phyloP scores from a whole-genome alignment of 2,329 filamentous ascomycete genomes.

The Polychaeton citri region DNA sequence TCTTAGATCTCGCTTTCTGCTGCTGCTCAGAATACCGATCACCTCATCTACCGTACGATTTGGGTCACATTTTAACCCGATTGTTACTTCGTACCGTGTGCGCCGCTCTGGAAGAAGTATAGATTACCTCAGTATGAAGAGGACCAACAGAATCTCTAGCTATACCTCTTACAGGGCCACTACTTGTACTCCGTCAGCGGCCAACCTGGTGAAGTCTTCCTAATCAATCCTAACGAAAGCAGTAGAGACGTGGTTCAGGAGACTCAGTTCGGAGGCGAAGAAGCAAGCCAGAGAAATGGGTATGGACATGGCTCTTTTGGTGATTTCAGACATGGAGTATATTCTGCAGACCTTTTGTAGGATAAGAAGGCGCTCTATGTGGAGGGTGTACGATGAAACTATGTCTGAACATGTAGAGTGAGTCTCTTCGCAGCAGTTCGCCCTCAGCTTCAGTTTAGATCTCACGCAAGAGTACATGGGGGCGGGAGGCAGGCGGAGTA shows the following conservation, averaged over 20 bases:
- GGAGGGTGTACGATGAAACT: constrained; percentile 23
- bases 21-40: too few relatives aligned
- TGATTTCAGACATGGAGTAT: constrained; percentile 20
- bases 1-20: constrained; percentile 22
- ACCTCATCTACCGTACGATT: constrained; percentile 21
- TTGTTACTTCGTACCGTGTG: constrained; percentile 19
- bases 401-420: constrained; percentile 21
- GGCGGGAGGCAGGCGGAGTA: too few relatives aligned
- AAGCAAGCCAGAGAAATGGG: constrained; percentile 14
- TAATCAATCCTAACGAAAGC: constrained; percentile 14
- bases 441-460: too few relatives aligned
- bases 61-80: constrained; percentile 22
- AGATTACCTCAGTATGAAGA: constrained; percentile 19
- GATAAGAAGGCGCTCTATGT: constrained; percentile 19
- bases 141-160: constrained; percentile 17
- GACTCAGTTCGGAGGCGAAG: constrained; percentile 17
- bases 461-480: too few relatives aligned
- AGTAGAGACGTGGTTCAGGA: constrained; percentile 19
- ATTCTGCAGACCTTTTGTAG: constrained; percentile 18
- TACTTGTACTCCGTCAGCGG: constrained; percentile 22
- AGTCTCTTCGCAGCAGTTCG: constrained; percentile 7
- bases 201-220: constrained; percentile 21
- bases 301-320: constrained; percentile 22
- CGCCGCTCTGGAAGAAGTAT: constrained; percentile 10
- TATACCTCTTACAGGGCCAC: constrained; percentile 19